Base-by-base conservation (phyloP, 2,329 filamentous ascomycete genomes). In the Fusarium sublunatum region DNA sequence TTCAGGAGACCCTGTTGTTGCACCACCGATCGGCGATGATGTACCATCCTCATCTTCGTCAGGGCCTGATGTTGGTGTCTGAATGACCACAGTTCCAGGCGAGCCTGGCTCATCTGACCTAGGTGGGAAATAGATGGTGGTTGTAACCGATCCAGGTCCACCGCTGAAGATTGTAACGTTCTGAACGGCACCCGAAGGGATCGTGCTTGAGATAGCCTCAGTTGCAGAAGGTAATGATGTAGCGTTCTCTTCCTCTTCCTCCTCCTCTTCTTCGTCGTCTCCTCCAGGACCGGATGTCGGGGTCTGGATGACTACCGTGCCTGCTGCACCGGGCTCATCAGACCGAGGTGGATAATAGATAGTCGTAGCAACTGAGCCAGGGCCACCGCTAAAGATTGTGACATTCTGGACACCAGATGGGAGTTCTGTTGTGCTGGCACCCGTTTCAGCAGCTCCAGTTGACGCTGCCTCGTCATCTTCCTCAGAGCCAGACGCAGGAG, bases 261-360 rank as follows among this genome's bases (percentile, higher is more conserved):
- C 19, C 19, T 19, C 19, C 19, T 19, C 19, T 19, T 19, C 13
- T 2, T 12, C 5, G 6, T 24, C 12, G 0, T 4, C 22, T 11
- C n/a, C 38, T 6, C 13, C 25, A 7, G 41, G 13, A 6, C 7
- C n/a, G 11, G 38, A n/a, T 3, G 58, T 63, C 3, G 59, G 59
- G 0, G 59, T 62, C 5, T 59, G 34, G 2, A 62, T 28, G 0
- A 63, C 34, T 3, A 63, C 26, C 0, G 59, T 59, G 1, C 59
- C 59, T 0, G 58, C 13, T 2, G n/a, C 53, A 2, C 35, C 15
- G 0, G 28, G 31, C 3, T 26, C n/a, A 4, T 34, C 19, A 2
- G 41, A 40, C 3, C 43, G 39, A 24, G 55, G 55, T 2, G 59
- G 52, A 6, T n/a, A 26, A 6, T 62, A 62, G 1, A 57, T 48